Percentiles rank a stretch among this genome's conserved stretches.
Evolutionary conservation across 768 basidiomycete genomes (phyloP).

Genomic region (Podaxis sp.): DNA sequence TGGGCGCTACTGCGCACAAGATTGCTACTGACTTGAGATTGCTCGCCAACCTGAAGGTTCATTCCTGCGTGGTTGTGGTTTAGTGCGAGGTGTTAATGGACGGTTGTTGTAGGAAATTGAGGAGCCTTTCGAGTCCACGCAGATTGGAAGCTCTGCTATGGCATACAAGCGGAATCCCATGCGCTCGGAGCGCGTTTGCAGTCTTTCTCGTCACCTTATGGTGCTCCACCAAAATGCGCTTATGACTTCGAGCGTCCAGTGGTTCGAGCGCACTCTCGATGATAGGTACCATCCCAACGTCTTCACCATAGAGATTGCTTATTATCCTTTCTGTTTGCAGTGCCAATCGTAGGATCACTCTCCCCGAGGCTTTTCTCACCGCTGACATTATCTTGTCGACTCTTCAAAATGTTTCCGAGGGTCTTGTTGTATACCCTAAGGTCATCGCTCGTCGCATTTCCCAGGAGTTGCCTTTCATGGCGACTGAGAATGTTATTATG

Average conservation of each 20-base stretch:
- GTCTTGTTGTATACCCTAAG: constrained; percentile 97
- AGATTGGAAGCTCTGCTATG: constrained; percentile 97
- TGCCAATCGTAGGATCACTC: constrained; percentile 93
- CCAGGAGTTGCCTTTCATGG: constrained; percentile 99
- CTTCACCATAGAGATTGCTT: background rate
- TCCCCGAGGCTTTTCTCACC: constrained; percentile 96
- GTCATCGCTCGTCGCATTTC: constrained; percentile 90
- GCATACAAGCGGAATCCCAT: constrained; percentile 99
- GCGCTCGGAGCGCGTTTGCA: constrained; percentile 97
- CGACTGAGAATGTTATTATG: constrained; percentile 99
- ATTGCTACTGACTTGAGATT: constrained; percentile 94
- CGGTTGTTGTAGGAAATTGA: constrained; percentile 71
- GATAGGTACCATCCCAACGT: constrained; percentile 59
- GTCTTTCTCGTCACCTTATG: constrained; percentile 94
- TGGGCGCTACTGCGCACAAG: constrained; percentile 96
- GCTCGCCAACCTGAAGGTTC: constrained; percentile 87
- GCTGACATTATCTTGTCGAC: constrained; percentile 96
- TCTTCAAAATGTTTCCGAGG: constrained; percentile 94
- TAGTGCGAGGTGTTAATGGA: background rate
- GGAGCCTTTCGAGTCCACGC: constrained; percentile 98
- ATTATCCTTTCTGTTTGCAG: constrained; percentile 32
- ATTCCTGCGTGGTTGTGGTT: background rate
- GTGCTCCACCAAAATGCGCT: constrained; percentile 92
- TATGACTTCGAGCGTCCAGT: constrained; percentile 93
- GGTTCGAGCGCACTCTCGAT: constrained; percentile 98